Conservation (phyloP, 2,329 filamentous ascomycete genomes). For the Arachnomyces sp. region DNA sequence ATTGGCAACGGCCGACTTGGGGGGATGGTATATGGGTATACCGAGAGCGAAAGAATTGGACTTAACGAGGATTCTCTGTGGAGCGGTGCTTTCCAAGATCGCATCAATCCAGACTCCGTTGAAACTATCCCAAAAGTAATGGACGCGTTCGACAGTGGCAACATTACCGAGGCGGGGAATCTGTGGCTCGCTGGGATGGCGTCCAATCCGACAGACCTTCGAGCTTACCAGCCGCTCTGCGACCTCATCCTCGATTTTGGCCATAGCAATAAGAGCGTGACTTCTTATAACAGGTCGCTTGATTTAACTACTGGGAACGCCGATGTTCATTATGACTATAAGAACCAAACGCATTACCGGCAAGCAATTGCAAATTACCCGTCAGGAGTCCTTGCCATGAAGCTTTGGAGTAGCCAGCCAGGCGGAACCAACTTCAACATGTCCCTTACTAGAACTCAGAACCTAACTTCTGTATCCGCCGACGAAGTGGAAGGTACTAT, state of each 20-base stretch:
- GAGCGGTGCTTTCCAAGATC: conserved; percentile 39
- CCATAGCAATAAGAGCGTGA: conserved; percentile 21
- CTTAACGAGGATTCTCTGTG: conserved; percentile 44
- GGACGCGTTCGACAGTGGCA: conserved; percentile 32
- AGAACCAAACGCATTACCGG: conserved; percentile 25
- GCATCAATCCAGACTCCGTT: conserved; percentile 33
- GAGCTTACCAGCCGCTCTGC: conserved; percentile 41
- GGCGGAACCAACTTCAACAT: conserved; percentile 9
- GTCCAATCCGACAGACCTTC: conserved; percentile 39
- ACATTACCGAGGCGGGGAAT: conserved; percentile 35
- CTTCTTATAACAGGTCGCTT: conserved; percentile 32
- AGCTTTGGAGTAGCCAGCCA: conserved; percentile 17
- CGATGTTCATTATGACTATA: conserved; percentile 30
- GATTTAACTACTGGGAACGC: conserved; percentile 31
- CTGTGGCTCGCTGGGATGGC: conserved; percentile 25
- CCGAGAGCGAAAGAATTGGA: conserved; percentile 35
- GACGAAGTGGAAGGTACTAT: too few relatives aligned
- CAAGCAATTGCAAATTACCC: conserved; percentile 38
- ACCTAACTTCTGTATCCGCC: too few relatives aligned
- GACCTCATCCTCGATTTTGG: conserved; percentile 36
- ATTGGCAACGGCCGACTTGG: conserved; percentile 43
- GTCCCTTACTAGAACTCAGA: too few relatives aligned
- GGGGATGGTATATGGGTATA: conserved; percentile 40
- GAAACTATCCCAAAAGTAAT: conserved; percentile 32
- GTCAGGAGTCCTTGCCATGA: conserved; percentile 32